A percentile compares a stretch with the other conserved stretches of the same genome.
Evolutionary conservation across 345 rosid species (phyloP).

Genomic region (Combretum micranthum): DNA sequence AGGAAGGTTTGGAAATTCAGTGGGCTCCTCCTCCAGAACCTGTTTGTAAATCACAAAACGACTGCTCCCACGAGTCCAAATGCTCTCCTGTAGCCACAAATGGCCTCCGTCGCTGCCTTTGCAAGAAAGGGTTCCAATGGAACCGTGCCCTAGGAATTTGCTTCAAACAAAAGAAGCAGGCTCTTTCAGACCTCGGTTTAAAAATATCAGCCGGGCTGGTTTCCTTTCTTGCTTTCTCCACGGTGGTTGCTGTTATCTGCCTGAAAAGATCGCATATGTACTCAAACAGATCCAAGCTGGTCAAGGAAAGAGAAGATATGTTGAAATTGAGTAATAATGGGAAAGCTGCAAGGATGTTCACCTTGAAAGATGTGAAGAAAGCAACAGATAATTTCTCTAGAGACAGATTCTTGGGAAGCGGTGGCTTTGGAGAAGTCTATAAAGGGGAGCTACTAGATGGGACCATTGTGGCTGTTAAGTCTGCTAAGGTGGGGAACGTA

Average conservation of each 20-base stretch:
- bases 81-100: slow-evolving; percentile 24
- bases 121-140: slow-evolving; percentile 38
- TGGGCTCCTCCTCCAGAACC: slow-evolving; percentile 51
- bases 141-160: slow-evolving; percentile 29
- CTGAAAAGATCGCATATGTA: slow-evolving; percentile 11
- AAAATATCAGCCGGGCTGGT: slow-evolving; percentile 26
- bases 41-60: slow-evolving; percentile 27
- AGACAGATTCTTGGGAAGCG: slow-evolving; percentile 45
- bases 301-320: slow-evolving; percentile 38
- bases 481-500: slow-evolving; percentile 57
- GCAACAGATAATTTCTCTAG: slow-evolving; percentile 40
- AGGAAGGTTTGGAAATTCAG: slow-evolving; percentile 53
- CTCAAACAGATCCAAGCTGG: slow-evolving; percentile 24
- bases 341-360: slow-evolving; percentile 39
- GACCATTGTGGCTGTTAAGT: slow-evolving; percentile 45
- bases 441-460: slow-evolving; percentile 53
- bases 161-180: slow-evolving; percentile 19
- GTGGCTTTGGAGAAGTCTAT: slow-evolving; percentile 61
- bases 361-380: slow-evolving; percentile 43
- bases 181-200: slow-evolving; percentile 13
- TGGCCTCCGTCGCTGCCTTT: slow-evolving; percentile 41
- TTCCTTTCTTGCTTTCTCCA: slow-evolving; percentile 20
- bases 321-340: slow-evolving; percentile 36
- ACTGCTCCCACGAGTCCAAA: slow-evolving; percentile 40
- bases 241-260: slow-evolving; percentile 8